Percentiles rank a stretch among this genome's conserved stretches.
phyloP scores from a whole-genome alignment of 257 asterid species.

The Penstemon eatonii region DNA sequence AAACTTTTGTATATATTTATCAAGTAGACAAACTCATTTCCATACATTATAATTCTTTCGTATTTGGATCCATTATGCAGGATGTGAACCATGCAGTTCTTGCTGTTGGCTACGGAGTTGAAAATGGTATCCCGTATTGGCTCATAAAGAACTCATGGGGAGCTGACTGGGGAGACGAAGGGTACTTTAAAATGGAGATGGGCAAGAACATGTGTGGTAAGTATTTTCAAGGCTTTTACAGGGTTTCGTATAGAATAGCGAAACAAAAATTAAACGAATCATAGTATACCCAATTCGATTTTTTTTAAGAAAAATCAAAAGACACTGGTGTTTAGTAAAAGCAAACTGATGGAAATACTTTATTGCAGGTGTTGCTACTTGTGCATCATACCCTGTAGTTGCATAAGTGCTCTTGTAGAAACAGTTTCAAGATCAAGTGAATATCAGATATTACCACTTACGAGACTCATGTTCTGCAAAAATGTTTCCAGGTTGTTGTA shows the following conservation, averaged over 20 bases:
- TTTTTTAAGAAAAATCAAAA: background rate
- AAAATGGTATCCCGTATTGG: conserved; percentile 80
- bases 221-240: conserved; percentile 20
- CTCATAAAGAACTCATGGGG: conserved; percentile 99
- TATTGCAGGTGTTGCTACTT: conserved; percentile 65
- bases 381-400: conserved; percentile 73
- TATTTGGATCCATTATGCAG: conserved; percentile 36
- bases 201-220: conserved; percentile 98
- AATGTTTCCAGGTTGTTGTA: conserved; percentile 29
- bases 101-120: conserved; percentile 94
- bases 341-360: conserved; percentile 7
- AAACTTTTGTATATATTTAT: background rate
- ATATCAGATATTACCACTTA: conserved; percentile 14
- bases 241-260: background rate
- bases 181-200: conserved; percentile 95
- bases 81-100: conserved; percentile 97
- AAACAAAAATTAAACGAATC: background rate
- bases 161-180: conserved; percentile 84
- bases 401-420: conserved; percentile 32
- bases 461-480: conserved; percentile 13
- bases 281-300: too few relatives aligned
- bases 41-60: conserved; percentile 3
- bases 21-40: background rate
- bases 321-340: too few relatives aligned
- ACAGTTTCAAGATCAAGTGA: conserved; percentile 25